Base-by-base conservation (phyloP, 305 asterid genomes). In the Rubia peregrina region DNA sequence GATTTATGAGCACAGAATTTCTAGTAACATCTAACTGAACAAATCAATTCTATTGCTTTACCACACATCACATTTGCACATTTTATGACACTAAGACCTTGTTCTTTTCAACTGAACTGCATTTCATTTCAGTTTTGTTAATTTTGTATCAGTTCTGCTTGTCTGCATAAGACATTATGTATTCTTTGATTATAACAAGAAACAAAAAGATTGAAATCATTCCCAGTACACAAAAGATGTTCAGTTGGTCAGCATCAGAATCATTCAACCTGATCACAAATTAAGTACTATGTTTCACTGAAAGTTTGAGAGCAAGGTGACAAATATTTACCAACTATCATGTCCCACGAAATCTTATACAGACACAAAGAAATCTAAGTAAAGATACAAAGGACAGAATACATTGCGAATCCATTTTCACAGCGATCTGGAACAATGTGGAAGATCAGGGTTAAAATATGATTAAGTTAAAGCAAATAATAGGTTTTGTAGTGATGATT, bases 301-400 rank as follows among this genome's bases (percentile, higher is more conserved):
- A 73, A 74, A 70, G 24, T 61, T 9, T 59, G 69, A 49, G 74
- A 77, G 79, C 68, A 74, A 73, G 71, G 71, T 66, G 87, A 81
- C 87, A 83, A 80, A 81, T 56, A 57, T 10, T 19, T 78, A 80
- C 78, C 80, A 68, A 73, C 77, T 73, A 74, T 70, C 73, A 65
- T 82, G 88, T 49, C 90, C 90, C 88, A 86, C 87, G 71, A 69
- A 78, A 85, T 82, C 88, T 80, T 77, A 72, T 69, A 65, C 85
- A 82, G 80, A 75, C 80, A 74, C 80, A 74, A 78, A 75, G 85
- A 79, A 80, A 86, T 83, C 88, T 82, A 75, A 68, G 77, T 64
- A 84, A 86, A 84, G 87, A 83, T 78, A 73, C 75, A 71, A 80
- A 80, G 77, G 81, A 80, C 87, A 79, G 72, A 70, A 71, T 73